These are phyloP conservation scores for Boletus pseudopeckii DNA, from an alignment of 768 basidiomycete genomes.

Conservation along the genomic window DNA sequence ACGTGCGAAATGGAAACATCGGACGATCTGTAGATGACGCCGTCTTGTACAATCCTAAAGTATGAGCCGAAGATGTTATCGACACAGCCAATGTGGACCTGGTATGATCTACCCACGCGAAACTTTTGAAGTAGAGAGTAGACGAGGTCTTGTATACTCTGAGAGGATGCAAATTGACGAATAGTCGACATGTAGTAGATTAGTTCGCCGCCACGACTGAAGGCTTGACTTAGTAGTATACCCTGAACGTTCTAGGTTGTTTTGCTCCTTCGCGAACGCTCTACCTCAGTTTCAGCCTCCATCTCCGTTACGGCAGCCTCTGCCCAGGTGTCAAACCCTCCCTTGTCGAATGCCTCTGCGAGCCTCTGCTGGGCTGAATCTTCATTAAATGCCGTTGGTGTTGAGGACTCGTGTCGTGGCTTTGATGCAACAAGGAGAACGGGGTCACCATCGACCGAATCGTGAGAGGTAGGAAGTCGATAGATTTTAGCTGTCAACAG, in stretches of 20 bases:
- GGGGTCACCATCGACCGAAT: constrained; percentile 3
- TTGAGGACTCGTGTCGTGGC: background rate
- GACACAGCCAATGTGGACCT: background rate
- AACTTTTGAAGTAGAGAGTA: background rate
- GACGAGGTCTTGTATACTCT: background rate
- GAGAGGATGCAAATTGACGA: background rate
- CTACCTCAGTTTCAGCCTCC: constrained; percentile 53
- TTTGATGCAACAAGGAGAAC: background rate
- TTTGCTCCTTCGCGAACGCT: constrained; percentile 34
- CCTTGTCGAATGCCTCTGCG: constrained; percentile 52
- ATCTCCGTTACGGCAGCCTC: constrained; percentile 51
- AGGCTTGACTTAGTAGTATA: background rate
- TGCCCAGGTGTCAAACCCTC: constrained; percentile 55
- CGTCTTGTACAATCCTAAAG: too few species aligned
- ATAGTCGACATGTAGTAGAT: background rate
- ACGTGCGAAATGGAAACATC: too few species aligned
- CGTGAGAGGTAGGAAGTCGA: constrained; percentile 35
- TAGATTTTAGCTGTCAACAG: constrained; percentile 51
- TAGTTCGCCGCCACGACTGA: background rate
- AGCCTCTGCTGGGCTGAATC: constrained; percentile 52
- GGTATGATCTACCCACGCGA: background rate
- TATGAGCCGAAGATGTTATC: background rate
- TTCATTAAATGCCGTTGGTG: constrained; percentile 15
- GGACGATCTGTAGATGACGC: too few species aligned
- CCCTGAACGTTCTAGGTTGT: background rate